Base-by-base conservation (phyloP, 345 rosid species). In the Geranium rotundifolium region DNA sequence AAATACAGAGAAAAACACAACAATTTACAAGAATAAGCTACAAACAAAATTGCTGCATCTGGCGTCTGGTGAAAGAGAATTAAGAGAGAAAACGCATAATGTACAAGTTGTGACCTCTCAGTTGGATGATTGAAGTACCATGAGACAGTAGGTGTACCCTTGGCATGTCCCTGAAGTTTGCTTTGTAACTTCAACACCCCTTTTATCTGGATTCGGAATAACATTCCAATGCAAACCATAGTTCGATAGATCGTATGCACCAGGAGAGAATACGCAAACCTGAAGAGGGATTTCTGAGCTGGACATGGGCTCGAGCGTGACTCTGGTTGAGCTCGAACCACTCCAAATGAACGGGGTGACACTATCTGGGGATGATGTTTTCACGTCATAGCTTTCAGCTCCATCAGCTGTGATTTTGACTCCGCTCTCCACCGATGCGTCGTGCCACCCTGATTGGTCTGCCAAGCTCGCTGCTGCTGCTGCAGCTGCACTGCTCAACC, bases 291-390 rank as follows among this genome's bases (percentile, higher is more conserved):
- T 72, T 75, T 78, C 82, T 0, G 63, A 49, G 10, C 81, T 71
- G 17, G 96, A 88, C 67, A 69, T 50, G 15, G 99, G 89, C 70
- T 75, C 78, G 56, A 86, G 71, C 65, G 34, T 71, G 64, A 82
- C 71, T 61, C 71, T 84, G 59, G 88, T 86, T 27, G 82, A 79
- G 70, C 91, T 86, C 57, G 95, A 75, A 50, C 88, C 96, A 54
- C 85, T 82, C 99, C 97, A 93, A 54, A 85, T 71, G 73, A 84
- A 84, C 0, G 93, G 86, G 34, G 82, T 71, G 37, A 76, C 84
- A 54, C 84, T 82, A 68, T 81, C 89, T 19, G 76, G 69, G 29
- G 84, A 72, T 30, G 64, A 23, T 19, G 81, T 60, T 29, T 77
- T 83, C 12, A 68, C 65, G 41, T 20, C 39, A 16, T 29, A 73